Conservation (phyloP, 2,329 filamentous ascomycete species). For the Chalara sp. region DNA sequence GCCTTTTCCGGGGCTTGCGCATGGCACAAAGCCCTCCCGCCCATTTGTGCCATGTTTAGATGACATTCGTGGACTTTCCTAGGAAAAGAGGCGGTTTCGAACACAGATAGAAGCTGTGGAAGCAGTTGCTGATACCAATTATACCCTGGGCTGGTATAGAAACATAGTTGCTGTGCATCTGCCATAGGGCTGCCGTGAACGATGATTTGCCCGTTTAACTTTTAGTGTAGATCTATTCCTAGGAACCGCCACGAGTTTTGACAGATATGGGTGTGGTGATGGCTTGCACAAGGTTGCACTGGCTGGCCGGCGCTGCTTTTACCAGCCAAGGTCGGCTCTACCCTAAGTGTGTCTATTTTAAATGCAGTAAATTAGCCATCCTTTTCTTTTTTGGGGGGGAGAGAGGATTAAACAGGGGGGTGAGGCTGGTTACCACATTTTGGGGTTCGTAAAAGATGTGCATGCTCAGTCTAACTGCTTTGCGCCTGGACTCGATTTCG, state of each 20-base stretch:
- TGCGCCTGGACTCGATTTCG: too few relatives aligned
- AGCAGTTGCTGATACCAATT: neutral
- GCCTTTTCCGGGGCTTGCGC: neutral
- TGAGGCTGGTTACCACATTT: conserved; percentile 5
- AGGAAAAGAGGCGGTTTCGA: neutral
- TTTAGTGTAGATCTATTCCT: conserved; percentile 20
- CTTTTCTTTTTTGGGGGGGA: neutral
- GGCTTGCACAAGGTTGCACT: conserved; percentile 12
- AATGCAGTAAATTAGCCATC: conserved; percentile 20
- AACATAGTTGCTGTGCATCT: neutral
- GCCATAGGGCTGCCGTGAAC: conserved; percentile 11
- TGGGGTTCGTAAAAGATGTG: neutral
- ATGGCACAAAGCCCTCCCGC: neutral
- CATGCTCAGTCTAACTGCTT: neutral
- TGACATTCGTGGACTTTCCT: neutral
- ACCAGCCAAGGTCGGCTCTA: neutral
- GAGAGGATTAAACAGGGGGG: neutral
- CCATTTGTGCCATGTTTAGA: neutral
- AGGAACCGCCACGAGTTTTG: conserved; percentile 3
- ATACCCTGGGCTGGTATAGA: neutral
- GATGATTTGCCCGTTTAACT: conserved; percentile 3
- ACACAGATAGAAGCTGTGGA: neutral
- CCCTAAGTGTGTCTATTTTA: conserved; percentile 13
- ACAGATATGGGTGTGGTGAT: neutral
- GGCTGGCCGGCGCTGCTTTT: conserved; percentile 6